phyloP scores from a whole-genome alignment of 2,329 filamentous ascomycete species.

The Cytospora mali region DNA sequence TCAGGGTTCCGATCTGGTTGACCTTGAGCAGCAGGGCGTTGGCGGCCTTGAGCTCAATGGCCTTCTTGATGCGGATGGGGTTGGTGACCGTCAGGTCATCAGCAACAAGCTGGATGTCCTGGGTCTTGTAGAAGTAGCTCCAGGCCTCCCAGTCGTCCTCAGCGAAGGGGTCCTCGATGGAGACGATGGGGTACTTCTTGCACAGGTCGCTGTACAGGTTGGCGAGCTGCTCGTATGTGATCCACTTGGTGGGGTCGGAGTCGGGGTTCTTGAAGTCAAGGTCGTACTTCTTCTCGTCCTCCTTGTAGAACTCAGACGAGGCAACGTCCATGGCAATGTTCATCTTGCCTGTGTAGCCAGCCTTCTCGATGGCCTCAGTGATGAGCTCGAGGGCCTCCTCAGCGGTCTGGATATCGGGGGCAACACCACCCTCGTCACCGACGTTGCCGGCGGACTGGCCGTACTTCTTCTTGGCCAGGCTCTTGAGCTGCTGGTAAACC shows the following conservation, averaged over 20 bases:
- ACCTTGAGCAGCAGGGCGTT: slow-evolving; percentile 98
- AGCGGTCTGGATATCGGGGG: slow-evolving; percentile 95
- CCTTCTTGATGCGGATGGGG: slow-evolving; percentile 98
- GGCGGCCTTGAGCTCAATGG: slow-evolving; percentile 98
- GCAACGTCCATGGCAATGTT: slow-evolving; percentile 99
- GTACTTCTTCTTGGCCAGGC: slow-evolving; percentile 98
- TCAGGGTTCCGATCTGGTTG: slow-evolving; percentile 99
- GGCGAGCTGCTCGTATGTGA: slow-evolving; percentile 97
- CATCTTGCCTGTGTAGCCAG: slow-evolving; percentile 93
- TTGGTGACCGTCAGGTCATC: slow-evolving; percentile 99
- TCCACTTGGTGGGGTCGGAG: slow-evolving; percentile 93
- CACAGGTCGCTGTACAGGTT: slow-evolving; percentile 84
- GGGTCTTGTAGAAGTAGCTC: slow-evolving; percentile 99
- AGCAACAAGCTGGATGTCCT: slow-evolving; percentile 97
- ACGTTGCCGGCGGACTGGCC: slow-evolving; percentile 98
- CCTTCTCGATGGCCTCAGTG: slow-evolving; percentile 88
- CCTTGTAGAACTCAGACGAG: slow-evolving; percentile 99
- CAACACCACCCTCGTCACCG: slow-evolving; percentile 99
- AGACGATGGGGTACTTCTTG: slow-evolving; percentile 97
- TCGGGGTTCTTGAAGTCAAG: slow-evolving; percentile 99
- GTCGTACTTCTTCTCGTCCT: slow-evolving; percentile 98
- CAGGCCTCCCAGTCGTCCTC: slow-evolving; percentile 99
- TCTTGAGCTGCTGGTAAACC: slow-evolving; percentile 98
- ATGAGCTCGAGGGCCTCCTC: slow-evolving; percentile 95
- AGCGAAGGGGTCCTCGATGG: slow-evolving; percentile 98